A percentile compares a stretch with the other conserved stretches of the same genome.
Conservation (phyloP, 176 grass and related monocot genomes). For the Carex pumila region DNA sequence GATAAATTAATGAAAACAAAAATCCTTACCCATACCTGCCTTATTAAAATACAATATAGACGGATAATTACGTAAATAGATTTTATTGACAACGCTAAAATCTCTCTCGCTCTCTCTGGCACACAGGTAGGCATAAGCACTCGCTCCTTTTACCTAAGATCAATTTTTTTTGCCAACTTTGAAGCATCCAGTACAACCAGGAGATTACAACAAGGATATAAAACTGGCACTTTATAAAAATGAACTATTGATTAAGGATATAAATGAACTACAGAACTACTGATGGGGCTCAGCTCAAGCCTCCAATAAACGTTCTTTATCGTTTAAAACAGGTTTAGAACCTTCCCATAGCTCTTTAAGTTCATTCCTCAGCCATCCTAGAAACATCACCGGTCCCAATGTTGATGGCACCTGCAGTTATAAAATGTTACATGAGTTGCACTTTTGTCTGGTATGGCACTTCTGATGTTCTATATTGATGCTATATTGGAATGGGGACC, state of each 20-base stretch:
- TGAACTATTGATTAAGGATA: conserved; percentile 12
- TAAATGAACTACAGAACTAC: conserved; percentile 4
- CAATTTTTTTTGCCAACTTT: not conserved
- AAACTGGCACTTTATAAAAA: not conserved
- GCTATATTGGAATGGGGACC: not conserved
- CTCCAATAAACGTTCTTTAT: conserved; percentile 77
- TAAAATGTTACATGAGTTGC: not conserved
- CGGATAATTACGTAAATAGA: not conserved
- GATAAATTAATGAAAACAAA: not conserved
- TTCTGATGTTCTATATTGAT: not conserved
- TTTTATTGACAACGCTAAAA: not conserved
- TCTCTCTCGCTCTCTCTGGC: not conserved
- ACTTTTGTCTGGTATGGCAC: not conserved
- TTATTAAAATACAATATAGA: not conserved
- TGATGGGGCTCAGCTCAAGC: conserved; percentile 25
- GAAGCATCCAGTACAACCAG: not conserved
- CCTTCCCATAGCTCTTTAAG: conserved; percentile 87
- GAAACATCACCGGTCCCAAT: conserved; percentile 73
- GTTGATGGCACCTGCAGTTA: conserved; percentile 72
- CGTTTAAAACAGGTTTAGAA: conserved; percentile 38
- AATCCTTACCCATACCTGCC: not conserved
- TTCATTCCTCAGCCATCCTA: conserved; percentile 87
- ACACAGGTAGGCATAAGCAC: not conserved
- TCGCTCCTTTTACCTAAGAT: not conserved
- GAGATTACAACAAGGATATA: conserved; percentile 3